Evolutionary conservation across 23 red algal species (phyloP).

Genomic region (Gracilaria gracilis): DNA sequence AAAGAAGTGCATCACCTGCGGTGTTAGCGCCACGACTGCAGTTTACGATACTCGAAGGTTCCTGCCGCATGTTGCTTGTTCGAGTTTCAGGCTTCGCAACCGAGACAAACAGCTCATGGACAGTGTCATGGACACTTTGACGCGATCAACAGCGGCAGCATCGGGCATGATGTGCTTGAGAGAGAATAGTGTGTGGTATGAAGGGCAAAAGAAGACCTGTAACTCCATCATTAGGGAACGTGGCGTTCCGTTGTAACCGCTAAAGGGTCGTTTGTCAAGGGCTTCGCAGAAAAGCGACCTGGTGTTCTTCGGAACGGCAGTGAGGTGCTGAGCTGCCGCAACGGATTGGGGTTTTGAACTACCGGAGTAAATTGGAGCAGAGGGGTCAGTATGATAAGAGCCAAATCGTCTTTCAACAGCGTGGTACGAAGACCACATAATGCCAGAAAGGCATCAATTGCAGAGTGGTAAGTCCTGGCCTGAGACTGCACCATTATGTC

Average conservation of each 20-base stretch:
- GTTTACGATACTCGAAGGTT: too few relatives aligned
- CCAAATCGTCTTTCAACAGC: not conserved
- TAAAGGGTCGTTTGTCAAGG: slow-evolving; percentile 18
- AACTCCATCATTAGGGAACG: slow-evolving; percentile 20
- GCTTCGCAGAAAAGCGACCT: not conserved
- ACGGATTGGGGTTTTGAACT: too few relatives aligned
- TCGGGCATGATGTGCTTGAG: slow-evolving; percentile 27
- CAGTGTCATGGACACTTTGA: not conserved
- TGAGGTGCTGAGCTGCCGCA: too few relatives aligned
- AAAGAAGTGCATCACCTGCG: too few relatives aligned
- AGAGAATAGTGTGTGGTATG: not conserved
- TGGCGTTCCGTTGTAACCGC: slow-evolving; percentile 18
- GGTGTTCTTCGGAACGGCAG: not conserved
- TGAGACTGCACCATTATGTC: not conserved
- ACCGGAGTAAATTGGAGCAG: too few relatives aligned
- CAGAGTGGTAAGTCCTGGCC: not conserved
- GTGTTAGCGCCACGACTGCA: too few relatives aligned
- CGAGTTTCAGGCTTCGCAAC: too few relatives aligned
- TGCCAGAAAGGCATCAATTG: slow-evolving; percentile 20
- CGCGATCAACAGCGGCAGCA: not conserved
- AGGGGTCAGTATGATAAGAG: not conserved
- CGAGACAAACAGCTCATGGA: not conserved
- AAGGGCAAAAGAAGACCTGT: not conserved
- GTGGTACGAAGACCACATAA: slow-evolving; percentile 4
- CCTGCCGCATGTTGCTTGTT: too few relatives aligned